These are phyloP conservation scores for Emergomyces orientalis DNA, from an alignment of 2,329 filamentous ascomycete genomes.

Conservation along the genomic window DNA sequence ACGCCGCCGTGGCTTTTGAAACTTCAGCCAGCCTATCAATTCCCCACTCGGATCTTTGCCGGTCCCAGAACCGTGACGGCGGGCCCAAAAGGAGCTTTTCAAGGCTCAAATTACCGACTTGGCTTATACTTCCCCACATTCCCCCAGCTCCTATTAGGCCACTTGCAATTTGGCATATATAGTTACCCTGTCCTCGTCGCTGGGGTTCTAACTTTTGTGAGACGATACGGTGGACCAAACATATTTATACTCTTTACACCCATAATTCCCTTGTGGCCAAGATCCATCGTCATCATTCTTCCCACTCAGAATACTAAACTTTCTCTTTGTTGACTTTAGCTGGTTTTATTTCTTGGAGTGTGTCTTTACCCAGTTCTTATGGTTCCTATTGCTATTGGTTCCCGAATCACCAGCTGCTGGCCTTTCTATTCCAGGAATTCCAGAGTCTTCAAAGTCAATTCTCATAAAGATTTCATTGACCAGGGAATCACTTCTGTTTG, in stretches of 20 bases:
- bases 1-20: not conserved
- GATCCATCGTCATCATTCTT: not conserved
- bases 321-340: not conserved
- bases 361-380: too few relatives aligned
- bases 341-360: not conserved
- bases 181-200: not conserved
- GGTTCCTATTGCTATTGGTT: not conserved
- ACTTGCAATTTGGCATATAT: not conserved
- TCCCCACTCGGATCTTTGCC: conserved; percentile 1
- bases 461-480: not conserved
- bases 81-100: conserved; percentile 6
- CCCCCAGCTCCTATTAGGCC: not conserved
- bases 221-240: not conserved
- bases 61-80: conserved; percentile 8
- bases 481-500: not conserved
- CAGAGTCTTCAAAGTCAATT: not conserved
- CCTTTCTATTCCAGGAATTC: not conserved
- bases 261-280: not conserved
- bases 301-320: too few relatives aligned
- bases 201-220: not conserved
- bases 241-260: not conserved
- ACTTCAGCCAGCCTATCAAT: conserved; percentile 1
- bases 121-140: conserved; percentile 9
- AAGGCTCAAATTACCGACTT: conserved; percentile 1
- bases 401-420: not conserved